phyloP scores from a whole-genome alignment of 176 grass and related monocot species.

The Oryza longistaminata region DNA sequence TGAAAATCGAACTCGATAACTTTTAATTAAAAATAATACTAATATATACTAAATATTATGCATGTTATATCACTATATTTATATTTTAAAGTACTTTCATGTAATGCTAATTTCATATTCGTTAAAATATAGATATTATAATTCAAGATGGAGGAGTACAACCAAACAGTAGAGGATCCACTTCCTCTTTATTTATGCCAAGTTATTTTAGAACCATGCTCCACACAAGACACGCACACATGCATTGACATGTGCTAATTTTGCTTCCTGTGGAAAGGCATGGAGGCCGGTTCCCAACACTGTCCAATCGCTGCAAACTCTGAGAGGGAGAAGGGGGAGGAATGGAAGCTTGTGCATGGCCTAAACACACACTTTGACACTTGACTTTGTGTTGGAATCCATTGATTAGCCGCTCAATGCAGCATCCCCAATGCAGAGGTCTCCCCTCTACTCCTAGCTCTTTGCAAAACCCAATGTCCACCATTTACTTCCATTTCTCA shows the following conservation, averaged over 20 bases:
- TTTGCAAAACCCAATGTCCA: neutral
- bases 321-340: neutral
- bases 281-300: neutral
- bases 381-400: constrained; percentile 26
- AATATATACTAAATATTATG: too few relatives aligned
- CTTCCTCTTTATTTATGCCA: too few relatives aligned
- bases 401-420: constrained; percentile 17
- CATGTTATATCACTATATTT: too few relatives aligned
- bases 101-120: too few relatives aligned
- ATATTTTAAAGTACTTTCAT: too few relatives aligned
- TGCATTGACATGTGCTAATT: neutral
- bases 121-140: too few relatives aligned
- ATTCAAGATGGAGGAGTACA: too few relatives aligned
- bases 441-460: neutral
- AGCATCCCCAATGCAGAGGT: constrained; percentile 17
- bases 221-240: neutral
- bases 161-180: too few relatives aligned
- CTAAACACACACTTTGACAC: neutral
- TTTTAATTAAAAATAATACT: too few relatives aligned
- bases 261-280: constrained; percentile 28
- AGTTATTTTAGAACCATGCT: too few relatives aligned
- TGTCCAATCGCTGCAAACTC: constrained; percentile 14
- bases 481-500: constrained; percentile 44
- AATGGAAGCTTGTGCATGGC: constrained; percentile 33
- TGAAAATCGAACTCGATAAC: too few relatives aligned